A percentile compares a stretch with the other conserved stretches of the same genome.
Evolutionary conservation across 768 basidiomycete genomes (phyloP).

Genomic region (Rhizopogon vinicolor): DNA sequence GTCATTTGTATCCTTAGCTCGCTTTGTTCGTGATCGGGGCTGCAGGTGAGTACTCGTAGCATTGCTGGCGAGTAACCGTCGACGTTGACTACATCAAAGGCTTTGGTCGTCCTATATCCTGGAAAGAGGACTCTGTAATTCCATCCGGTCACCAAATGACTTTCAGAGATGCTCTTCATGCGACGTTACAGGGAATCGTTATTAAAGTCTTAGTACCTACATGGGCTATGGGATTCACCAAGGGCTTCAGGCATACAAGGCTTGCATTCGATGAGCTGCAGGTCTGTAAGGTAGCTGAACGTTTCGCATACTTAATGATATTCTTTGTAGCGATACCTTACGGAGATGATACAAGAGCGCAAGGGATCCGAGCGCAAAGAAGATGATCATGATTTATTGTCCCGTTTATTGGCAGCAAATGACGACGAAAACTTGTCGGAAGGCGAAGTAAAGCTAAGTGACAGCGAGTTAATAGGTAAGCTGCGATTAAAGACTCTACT

Average conservation of each 20-base stretch:
- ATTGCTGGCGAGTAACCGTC: neutral
- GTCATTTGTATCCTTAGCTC: slow-evolving; percentile 29
- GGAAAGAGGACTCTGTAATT: slow-evolving; percentile 37
- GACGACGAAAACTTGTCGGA: slow-evolving; percentile 27
- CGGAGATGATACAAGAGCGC: slow-evolving; percentile 49
- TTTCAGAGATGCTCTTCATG: slow-evolving; percentile 46
- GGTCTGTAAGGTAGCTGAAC: slow-evolving; percentile 17
- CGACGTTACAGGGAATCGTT: slow-evolving; percentile 33
- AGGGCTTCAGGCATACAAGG: slow-evolving; percentile 24
- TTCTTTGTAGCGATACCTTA: slow-evolving; percentile 35
- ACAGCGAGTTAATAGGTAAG: slow-evolving; percentile 38
- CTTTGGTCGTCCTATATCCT: slow-evolving; percentile 48
- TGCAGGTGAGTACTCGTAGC: slow-evolving; percentile 32
- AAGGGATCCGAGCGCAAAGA: slow-evolving; percentile 29
- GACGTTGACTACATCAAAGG: slow-evolving; percentile 22
- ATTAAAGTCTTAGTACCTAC: slow-evolving; percentile 35
- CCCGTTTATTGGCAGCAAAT: slow-evolving; percentile 46
- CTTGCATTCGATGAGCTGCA: slow-evolving; percentile 40
- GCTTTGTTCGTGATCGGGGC: slow-evolving; percentile 52
- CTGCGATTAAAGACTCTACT: neutral
- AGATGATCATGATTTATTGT: slow-evolving; percentile 48
- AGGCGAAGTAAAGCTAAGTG: slow-evolving; percentile 29
- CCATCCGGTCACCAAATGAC: slow-evolving; percentile 42
- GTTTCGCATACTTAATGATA: neutral
- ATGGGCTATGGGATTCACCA: slow-evolving; percentile 34